Evolutionary conservation across 2,329 filamentous ascomycete species (phyloP).

Genomic region (Stagonosporopsis cucurbitacearum): DNA sequence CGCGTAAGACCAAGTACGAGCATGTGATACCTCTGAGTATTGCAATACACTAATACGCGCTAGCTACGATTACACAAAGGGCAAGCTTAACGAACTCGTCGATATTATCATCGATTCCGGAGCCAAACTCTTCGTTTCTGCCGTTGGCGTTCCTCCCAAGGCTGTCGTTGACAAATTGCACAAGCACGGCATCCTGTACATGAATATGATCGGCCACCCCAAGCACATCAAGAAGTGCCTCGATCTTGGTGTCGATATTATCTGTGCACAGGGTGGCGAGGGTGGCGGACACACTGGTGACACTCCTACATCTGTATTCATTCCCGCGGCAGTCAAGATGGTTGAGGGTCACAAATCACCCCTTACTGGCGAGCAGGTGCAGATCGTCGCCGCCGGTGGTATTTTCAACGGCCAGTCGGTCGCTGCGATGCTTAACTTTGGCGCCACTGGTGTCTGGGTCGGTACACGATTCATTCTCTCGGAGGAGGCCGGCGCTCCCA

Average conservation of each 20-base stretch:
- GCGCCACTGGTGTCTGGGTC: conserved; percentile 92
- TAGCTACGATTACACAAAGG: conserved; percentile 99
- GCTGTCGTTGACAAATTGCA: conserved; percentile 89
- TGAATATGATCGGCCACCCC: conserved; percentile 99
- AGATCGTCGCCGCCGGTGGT: conserved; percentile 91
- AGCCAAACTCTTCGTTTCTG: conserved; percentile 93
- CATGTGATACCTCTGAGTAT: too few species aligned
- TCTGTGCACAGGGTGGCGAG: conserved; percentile 98
- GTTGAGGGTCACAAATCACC: conserved; percentile 83
- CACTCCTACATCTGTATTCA: conserved; percentile 88
- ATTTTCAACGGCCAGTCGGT: conserved; percentile 91
- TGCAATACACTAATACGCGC: neutral
- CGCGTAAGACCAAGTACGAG: conserved; percentile 87
- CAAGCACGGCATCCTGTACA: conserved; percentile 86
- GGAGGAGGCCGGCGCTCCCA: conserved; percentile 92
- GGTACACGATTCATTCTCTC: conserved; percentile 94
- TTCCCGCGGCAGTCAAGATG: conserved; percentile 86
- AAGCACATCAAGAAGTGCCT: conserved; percentile 99
- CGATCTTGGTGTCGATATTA: conserved; percentile 86
- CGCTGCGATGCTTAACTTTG: conserved; percentile 89
- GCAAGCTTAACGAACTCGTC: conserved; percentile 89
- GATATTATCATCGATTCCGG: conserved; percentile 92
- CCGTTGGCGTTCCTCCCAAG: conserved; percentile 91
- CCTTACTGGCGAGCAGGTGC: conserved; percentile 84
- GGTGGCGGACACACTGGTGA: conserved; percentile 96